phyloP scores from a whole-genome alignment of 345 rosid species.

The Moricandia moricandioides region DNA sequence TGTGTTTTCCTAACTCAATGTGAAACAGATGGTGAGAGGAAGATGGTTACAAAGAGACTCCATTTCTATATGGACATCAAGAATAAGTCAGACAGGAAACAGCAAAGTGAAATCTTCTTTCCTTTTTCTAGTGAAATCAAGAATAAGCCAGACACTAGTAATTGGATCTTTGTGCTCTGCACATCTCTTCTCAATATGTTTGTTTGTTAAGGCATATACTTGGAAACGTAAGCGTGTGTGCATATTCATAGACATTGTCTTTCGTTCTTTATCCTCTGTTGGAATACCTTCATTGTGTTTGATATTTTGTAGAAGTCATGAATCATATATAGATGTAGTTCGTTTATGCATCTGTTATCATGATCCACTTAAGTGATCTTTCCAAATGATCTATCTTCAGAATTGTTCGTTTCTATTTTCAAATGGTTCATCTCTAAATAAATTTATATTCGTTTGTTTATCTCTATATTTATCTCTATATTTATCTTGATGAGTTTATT shows the following conservation, averaged over 20 bases:
- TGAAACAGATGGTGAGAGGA: not conserved
- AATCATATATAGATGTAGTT: not conserved
- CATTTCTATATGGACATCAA: not conserved
- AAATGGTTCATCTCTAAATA: too few species aligned
- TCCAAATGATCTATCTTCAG: too few species aligned
- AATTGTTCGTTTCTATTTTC: too few species aligned
- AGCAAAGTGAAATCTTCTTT: not conserved
- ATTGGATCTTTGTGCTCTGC: not conserved
- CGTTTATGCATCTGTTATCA: too few species aligned
- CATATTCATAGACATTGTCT: not conserved
- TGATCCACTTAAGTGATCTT: too few species aligned
- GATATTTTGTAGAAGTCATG: not conserved
- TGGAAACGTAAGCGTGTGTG: not conserved
- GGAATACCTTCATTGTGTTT: not conserved
- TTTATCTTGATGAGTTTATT: too few species aligned
- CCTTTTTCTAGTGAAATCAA: not conserved
- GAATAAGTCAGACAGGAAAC: not conserved
- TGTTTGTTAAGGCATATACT: not conserved
- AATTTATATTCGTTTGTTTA: too few species aligned
- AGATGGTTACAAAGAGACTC: not conserved
- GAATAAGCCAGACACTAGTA: not conserved
- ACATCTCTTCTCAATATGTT: not conserved
- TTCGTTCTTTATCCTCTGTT: too few species aligned
- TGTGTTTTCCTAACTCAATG: not conserved
- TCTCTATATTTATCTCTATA: too few species aligned